Evolutionary conservation across 495 filamentous ascomycete species (phyloP).

Genomic region (Aspergillus bridgeri): DNA sequence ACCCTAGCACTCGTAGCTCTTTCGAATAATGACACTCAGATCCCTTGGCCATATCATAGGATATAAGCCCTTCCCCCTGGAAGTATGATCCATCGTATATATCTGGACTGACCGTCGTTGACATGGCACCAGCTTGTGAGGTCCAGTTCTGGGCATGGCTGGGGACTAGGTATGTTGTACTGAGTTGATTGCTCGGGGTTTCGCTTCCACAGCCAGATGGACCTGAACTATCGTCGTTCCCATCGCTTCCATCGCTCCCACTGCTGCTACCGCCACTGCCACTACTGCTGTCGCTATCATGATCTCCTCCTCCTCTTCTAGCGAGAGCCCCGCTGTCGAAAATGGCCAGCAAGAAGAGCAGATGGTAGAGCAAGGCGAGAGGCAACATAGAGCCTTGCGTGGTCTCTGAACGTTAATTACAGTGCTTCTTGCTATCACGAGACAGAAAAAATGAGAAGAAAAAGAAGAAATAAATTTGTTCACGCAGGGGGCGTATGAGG

Average conservation of each 20-base stretch:
- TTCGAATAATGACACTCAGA: neutral
- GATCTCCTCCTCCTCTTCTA: conserved; percentile 2
- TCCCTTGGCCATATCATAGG: conserved; percentile 1
- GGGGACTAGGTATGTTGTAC: conserved; percentile 4
- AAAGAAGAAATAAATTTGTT: neutral
- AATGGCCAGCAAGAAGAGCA: conserved; percentile 3
- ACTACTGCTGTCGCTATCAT: neutral
- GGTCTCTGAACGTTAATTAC: neutral
- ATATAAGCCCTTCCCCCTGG: conserved; percentile 1
- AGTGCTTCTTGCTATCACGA: neutral
- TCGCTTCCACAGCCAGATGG: neutral
- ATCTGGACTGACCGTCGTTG: neutral
- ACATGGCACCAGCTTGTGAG: neutral
- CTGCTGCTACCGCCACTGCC: neutral
- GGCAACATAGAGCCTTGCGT: neutral
- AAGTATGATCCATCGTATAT: conserved; percentile 10
- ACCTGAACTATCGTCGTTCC: neutral
- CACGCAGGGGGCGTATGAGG: neutral
- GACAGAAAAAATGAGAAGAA: neutral
- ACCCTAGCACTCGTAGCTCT: conserved; percentile 2
- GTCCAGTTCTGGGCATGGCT: conserved; percentile 1
- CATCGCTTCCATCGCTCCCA: neutral
- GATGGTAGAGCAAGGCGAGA: neutral
- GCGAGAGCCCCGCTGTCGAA: neutral
- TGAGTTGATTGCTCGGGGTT: neutral